A percentile compares a stretch with the other conserved stretches of the same genome.
phyloP scores from a whole-genome alignment of 2,329 filamentous ascomycete species.

The Beauveria pseudobassiana region DNA sequence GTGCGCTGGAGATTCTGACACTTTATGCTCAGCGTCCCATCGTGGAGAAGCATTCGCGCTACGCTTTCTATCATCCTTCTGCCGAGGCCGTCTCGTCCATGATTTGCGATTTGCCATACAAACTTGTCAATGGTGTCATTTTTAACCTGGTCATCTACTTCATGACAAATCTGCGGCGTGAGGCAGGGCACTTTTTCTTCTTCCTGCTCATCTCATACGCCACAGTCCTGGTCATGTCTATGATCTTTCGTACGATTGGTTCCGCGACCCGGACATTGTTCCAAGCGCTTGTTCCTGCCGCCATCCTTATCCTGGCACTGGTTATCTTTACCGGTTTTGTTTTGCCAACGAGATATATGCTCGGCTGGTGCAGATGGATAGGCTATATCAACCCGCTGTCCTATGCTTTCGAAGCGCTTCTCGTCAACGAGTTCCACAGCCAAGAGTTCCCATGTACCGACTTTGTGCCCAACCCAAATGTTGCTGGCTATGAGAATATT shows the following conservation, averaged over 20 bases:
- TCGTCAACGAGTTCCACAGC: slow-evolving; percentile 74
- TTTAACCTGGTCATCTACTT: slow-evolving; percentile 85
- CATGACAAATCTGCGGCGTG: slow-evolving; percentile 71
- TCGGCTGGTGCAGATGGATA: slow-evolving; percentile 76
- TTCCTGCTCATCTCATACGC: slow-evolving; percentile 71
- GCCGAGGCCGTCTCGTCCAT: slow-evolving; percentile 85
- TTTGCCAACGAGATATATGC: slow-evolving; percentile 61
- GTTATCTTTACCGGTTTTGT: slow-evolving; percentile 67
- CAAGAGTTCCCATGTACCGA: slow-evolving; percentile 48
- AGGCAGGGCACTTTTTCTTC: slow-evolving; percentile 74
- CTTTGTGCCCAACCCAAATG: slow-evolving; percentile 34
- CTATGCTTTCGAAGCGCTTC: slow-evolving; percentile 73
- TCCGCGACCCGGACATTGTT: slow-evolving; percentile 64
- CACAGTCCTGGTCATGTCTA: slow-evolving; percentile 72
- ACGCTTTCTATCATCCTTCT: slow-evolving; percentile 86
- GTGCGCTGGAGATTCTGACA: slow-evolving; percentile 75
- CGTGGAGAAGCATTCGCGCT: slow-evolving; percentile 81
- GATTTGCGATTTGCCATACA: slow-evolving; percentile 79
- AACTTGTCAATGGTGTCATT: slow-evolving; percentile 54
- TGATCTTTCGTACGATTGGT: slow-evolving; percentile 79
- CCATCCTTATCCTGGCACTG: slow-evolving; percentile 55
- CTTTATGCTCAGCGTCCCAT: slow-evolving; percentile 85
- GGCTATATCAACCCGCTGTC: slow-evolving; percentile 73
- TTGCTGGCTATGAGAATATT: slow-evolving; percentile 31
- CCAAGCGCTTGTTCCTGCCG: slow-evolving; percentile 54